phyloP scores from a whole-genome alignment of 1,284 basidiomycete genomes.

The Leccinum fuscescens region DNA sequence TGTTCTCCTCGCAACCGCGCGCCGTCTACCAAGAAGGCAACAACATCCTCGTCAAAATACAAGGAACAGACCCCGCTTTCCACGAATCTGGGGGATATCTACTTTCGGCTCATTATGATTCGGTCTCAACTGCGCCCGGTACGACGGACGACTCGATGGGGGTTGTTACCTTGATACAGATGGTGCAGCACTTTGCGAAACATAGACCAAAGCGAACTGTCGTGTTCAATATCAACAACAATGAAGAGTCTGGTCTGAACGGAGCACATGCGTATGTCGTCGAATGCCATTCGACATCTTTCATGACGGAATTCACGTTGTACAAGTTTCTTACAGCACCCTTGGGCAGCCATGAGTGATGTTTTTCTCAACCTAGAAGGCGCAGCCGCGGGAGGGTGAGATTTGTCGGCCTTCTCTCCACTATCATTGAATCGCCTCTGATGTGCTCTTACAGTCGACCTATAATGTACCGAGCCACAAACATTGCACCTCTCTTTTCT shows the following conservation, averaged over 20 bases:
- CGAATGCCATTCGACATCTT: background rate
- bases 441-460: conserved; percentile 47
- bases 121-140: conserved; percentile 72
- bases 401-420: conserved; percentile 1
- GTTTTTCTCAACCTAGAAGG: conserved; percentile 80
- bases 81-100: conserved; percentile 49
- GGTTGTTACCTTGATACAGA: conserved; percentile 62
- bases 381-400: conserved; percentile 73
- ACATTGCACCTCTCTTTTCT: conserved; percentile 48
- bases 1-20: conserved; percentile 11
- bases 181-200: conserved; percentile 58
- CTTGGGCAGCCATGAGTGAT: conserved; percentile 61
- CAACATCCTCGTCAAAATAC: conserved; percentile 69
- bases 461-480: conserved; percentile 64
- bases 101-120: conserved; percentile 81
- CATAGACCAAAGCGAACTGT: conserved; percentile 57
- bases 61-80: conserved; percentile 47
- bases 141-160: conserved; percentile 78
- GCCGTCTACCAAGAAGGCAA: conserved; percentile 66
- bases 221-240: conserved; percentile 80
- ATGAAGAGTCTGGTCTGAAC: conserved; percentile 72
- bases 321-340: conserved; percentile 50
- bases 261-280: conserved; percentile 60
- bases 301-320: conserved; percentile 1
- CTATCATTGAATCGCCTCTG: conserved; percentile 1